These are phyloP conservation scores for Camillea tinctor DNA, from an alignment of 2,329 filamentous ascomycete genomes.

Conservation along the genomic window DNA sequence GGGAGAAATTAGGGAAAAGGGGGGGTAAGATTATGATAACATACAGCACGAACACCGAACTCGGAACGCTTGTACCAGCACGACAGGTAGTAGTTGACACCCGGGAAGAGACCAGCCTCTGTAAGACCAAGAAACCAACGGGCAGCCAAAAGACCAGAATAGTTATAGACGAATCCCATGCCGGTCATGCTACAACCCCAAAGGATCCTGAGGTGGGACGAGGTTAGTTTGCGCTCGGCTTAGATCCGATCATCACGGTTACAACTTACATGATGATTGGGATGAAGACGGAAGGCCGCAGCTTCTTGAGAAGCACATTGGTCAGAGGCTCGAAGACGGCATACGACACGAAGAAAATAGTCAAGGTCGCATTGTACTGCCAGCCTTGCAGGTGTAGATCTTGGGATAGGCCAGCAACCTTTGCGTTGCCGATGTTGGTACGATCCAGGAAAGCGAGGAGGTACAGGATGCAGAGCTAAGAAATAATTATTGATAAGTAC, in stretches of 20 bases:
- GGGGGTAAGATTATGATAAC: conserved; percentile 17
- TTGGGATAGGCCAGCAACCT: conserved; percentile 51
- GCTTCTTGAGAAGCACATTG: conserved; percentile 75
- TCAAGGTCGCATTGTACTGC: conserved; percentile 73
- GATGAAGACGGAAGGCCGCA: conserved; percentile 76
- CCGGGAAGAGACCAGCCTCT: conserved; percentile 75
- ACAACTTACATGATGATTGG: conserved; percentile 71
- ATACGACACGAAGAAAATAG: conserved; percentile 87
- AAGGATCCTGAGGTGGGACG: conserved; percentile 42
- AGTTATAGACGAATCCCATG: conserved; percentile 66
- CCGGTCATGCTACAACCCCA: conserved; percentile 70
- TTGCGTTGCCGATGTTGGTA: conserved; percentile 73
- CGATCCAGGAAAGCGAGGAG: conserved; percentile 72
- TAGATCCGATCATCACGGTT: conserved; percentile 4
- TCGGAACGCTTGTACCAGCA: conserved; percentile 83
- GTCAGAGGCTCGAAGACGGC: conserved; percentile 74
- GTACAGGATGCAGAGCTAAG: conserved; percentile 66
- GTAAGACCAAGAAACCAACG: conserved; percentile 70
- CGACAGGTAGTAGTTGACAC: conserved; percentile 76
- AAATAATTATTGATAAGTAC: too few relatives aligned
- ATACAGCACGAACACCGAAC: conserved; percentile 69
- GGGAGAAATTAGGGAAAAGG: background rate
- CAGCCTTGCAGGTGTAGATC: conserved; percentile 61
- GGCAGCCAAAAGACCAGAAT: conserved; percentile 63
- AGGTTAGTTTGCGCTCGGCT: conserved; percentile 20